A percentile compares a stretch with the other conserved stretches of the same genome.
These are phyloP conservation scores for Colletotrichum melonis DNA, from an alignment of 2,329 filamentous ascomycete genomes.

Conservation along the genomic window DNA sequence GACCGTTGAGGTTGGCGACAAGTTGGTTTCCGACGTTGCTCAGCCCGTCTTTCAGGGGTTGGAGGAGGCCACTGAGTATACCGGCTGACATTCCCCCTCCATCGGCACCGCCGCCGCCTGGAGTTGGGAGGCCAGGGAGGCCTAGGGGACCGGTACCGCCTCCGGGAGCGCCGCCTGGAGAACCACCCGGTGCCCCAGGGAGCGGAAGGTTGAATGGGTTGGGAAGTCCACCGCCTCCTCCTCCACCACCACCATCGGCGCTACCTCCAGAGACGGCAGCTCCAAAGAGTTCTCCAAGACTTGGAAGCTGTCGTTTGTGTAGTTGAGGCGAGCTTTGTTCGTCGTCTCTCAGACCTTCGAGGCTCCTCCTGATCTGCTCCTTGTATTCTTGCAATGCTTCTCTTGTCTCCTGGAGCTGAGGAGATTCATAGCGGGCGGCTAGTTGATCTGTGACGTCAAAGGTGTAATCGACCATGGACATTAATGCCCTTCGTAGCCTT, in stretches of 20 bases:
- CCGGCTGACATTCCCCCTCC: conserved; percentile 8
- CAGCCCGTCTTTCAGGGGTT: conserved; percentile 30
- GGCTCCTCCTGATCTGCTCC: conserved; percentile 9
- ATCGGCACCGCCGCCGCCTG: background rate
- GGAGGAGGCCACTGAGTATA: conserved; percentile 18
- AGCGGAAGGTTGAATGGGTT: conserved; percentile 2
- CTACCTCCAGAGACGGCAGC: background rate
- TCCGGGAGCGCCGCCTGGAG: background rate
- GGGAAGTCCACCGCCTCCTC: background rate
- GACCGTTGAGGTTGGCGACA: conserved; percentile 28
- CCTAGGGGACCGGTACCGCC: background rate
- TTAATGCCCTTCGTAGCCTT: conserved; percentile 25
- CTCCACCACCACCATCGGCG: background rate
- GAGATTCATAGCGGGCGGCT: conserved; percentile 17
- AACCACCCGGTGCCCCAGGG: background rate
- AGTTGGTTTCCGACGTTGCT: conserved; percentile 31
- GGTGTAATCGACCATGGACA: conserved; percentile 35
- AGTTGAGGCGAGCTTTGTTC: background rate
- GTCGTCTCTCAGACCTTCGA: background rate
- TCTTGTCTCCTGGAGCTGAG: conserved; percentile 25
- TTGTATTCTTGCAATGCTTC: conserved; percentile 30
- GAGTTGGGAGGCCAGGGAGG: background rate
- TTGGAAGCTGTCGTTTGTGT: conserved; percentile 22
- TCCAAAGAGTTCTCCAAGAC: background rate
- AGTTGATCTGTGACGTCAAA: conserved; percentile 30